Base-by-base conservation (phyloP, 202 grass and related monocot species). In the Schoenoplectus tabernaemontani region DNA sequence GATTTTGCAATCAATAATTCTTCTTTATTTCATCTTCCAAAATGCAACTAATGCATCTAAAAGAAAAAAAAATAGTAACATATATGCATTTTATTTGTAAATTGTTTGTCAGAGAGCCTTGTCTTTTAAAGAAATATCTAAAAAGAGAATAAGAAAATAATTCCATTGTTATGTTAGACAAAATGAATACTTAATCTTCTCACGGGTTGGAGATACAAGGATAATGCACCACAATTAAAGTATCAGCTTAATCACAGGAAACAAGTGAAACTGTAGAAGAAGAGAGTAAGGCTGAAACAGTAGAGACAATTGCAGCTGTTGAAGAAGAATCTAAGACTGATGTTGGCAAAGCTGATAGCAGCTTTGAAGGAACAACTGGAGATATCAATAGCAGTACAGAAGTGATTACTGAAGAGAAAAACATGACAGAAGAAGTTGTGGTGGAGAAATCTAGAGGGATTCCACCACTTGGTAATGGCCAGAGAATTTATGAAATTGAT, bases 401-500 rank as follows among this genome's bases (percentile, higher is more conserved):
- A 74, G 44, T 65, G 46, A 84, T 46, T 12, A 76, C 56, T 85
- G 58, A 23, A 16, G 59, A 28, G 26, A 17, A 79, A 85, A 64
- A n/a, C 24, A 80, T 53, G 58, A 79, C 19, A 48, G 75, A 81
- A 81, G 81, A 43, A 61, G 28, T 71, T 82, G 39, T 48, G 24
- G 85, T 64, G 51, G 80, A 78, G 46, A 91, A 87, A 85, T 72
- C 84, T 64, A 87, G 83, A 80, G 59, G 37, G 53, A 28, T 96
- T 68, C 83, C 88, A 13, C 87, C 50, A 9, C 82, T 92, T 44
- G 80, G 83, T 59, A 53, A 84, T 53, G 96, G 96, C 48, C 86
- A 91, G 79, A 90, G 81, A 85, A 99, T 96, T 79, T 99, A 85
- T 86, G 70, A 99, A 44, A 85, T 95, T 38, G 96, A 99, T 44